Evolutionary conservation across 1,284 basidiomycete genomes (phyloP), one percentile per base, ranked within the genome.

Genomic region (Cutaneotrichosporon dermatis): DNA sequence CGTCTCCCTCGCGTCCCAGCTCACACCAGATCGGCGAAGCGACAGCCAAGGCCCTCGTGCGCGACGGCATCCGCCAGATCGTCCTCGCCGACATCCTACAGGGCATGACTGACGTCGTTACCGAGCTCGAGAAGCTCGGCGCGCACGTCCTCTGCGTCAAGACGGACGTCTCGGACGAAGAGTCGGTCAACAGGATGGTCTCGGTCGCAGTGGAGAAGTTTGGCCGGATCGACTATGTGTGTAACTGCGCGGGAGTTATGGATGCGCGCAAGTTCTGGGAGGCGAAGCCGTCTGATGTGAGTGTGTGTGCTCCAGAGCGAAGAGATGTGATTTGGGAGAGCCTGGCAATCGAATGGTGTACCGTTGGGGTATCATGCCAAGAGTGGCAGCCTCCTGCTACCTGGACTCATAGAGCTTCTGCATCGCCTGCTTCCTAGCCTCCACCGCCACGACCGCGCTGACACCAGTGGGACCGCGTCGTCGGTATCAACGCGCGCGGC

Each of bases 201-300:
- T 2, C 33, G 8, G 10, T 16, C 7, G 54, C 61, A 1, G 57
- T 61, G 0, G 40, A 53, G 12, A 51, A 50, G 37, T 73, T 69
- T 43, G 71, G 71, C n/a, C 62, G 69, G 12, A 41, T 73, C 33
- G 70, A 71, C 61, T 72, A 73, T 44, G 67, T 64, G 16, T 67
- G 69, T 16, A 73, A 73, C 54, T 66, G 64, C 48, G 71, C 71
- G 1, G 70, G 71, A 3, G 40, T 60, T 9, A 10, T 33, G 11
- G 39, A 42, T 16, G 8, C 50, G 50, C 50, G 50, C 50, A 51
- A 33, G 37, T 41, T 51, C 13, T n/a, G 16, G 5, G 50, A 51
- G 35, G 39, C 50, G 8, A 51, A 51, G 16, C 37, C 25, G 10
- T n/a, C 36, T 11, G 50, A 51, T 15, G 50, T 53, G 41, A 56